phyloP scores from a whole-genome alignment of 257 asterid species.

The Lantana camara region DNA sequence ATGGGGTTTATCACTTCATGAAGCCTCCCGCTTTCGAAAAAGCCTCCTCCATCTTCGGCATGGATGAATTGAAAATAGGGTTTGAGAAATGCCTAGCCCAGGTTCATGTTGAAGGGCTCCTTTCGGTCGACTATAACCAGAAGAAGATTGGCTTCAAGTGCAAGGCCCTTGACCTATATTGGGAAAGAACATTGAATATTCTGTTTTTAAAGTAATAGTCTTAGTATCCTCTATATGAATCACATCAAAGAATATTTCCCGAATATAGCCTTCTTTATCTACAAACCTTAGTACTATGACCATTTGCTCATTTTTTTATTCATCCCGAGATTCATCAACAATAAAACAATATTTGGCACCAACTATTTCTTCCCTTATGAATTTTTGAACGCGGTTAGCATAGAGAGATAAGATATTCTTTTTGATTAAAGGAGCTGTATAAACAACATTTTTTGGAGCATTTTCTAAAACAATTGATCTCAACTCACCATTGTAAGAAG shows the following conservation, averaged over 20 bases:
- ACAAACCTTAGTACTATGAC: slow-evolving; percentile 19
- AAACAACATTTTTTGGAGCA: no score
- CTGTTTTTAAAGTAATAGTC: neutral
- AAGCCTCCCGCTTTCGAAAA: no score
- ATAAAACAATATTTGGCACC: neutral
- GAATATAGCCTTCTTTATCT: neutral
- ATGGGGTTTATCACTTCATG: no score
- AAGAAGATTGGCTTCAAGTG: no score
- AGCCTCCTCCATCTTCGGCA: no score
- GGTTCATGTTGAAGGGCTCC: no score
- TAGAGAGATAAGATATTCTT: neutral
- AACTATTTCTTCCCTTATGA: neutral
- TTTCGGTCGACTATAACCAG: no score
- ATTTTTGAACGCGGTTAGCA: neutral
- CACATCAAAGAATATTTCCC: neutral
- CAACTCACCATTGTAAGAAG: no score
- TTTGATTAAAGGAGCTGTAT: neutral
- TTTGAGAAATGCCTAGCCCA: no score
- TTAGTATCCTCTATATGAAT: slow-evolving; percentile 7
- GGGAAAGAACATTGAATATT: neutral
- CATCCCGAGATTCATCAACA: slow-evolving; percentile 14
- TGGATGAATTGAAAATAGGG: no score
- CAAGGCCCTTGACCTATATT: slow-evolving; percentile 1
- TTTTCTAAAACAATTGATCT: no score
- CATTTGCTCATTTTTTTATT: slow-evolving; percentile 4